Base-by-base conservation (phyloP, 176 grass and related monocot species). In the Thinopyrum elongatum region DNA sequence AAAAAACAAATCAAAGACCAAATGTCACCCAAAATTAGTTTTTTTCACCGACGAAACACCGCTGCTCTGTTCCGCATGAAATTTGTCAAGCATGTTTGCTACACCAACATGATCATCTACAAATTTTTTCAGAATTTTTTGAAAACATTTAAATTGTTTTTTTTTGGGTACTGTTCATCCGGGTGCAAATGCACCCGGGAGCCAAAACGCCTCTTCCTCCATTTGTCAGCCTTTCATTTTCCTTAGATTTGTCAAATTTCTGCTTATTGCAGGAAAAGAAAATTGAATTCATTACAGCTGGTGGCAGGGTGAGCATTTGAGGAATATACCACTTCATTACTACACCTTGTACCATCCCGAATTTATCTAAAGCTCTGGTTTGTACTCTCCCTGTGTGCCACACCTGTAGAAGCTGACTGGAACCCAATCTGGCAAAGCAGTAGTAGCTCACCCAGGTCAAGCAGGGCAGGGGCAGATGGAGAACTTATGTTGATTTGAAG, bases 251-350 rank as follows among this genome's bases (percentile, higher is more conserved):
- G 71, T 73, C 77, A 67, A 34, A 16, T 38, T 87, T 89, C 47
- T 79, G 69, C 12, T 30, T 23, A 16, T 83, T 38, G 36, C 36
- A 97, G 95, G 95, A 60, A 88, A 93, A 82, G 90, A 94, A 87
- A 97, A 91, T 73, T 90, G n/a, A n/a, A 83, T 97, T 94, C 63
- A 93, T 94, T 35, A 94, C 83, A 41, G 88, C 86, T 70, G 88
- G 95, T 82, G 92, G 92, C 68, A 94, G 95, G 84, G 90, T 38
- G 36, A 38, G 6, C 36, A 38, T 38, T 38, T 97, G 78, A 92
- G 86, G 38, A 55, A n/a, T n/a, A 55, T 77, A 23, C 5, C 2
- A 2, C 21, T 84, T 33, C 64, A 79, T 16, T 65, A 42, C 68
- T 85, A 23, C 4, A 55, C 65, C 81, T 80, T 84, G 22, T 79